Conservation (phyloP, 2,329 filamentous ascomycete species). For the Raffaelea deltoideospora region DNA sequence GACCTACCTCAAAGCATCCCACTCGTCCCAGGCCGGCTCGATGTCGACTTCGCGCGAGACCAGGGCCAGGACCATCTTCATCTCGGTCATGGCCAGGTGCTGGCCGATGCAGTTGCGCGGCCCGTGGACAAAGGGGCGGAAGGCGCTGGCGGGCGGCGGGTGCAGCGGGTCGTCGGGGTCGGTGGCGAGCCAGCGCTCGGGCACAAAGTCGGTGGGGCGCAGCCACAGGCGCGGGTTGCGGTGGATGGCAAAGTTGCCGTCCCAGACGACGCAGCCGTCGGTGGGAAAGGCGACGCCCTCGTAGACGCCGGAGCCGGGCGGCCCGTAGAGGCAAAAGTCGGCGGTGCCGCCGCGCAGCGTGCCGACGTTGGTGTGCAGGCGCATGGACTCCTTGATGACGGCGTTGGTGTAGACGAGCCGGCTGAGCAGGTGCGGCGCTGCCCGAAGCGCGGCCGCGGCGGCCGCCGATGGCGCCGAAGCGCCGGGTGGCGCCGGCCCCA, state of each 20-base stretch:
- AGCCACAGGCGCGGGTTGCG: constrained; percentile 25
- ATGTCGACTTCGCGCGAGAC: constrained; percentile 7
- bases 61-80: constrained; percentile 6
- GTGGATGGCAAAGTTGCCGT: constrained; percentile 22
- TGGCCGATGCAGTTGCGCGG: constrained; percentile 41
- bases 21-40: constrained; percentile 7
- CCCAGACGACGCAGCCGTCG: constrained; percentile 25
- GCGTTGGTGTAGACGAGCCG: constrained; percentile 36
- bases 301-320: constrained; percentile 3
- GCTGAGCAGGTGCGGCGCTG: constrained; percentile 30
- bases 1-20: constrained; percentile 9
- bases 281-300: constrained; percentile 29
- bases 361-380: constrained; percentile 35
- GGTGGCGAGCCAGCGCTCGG: constrained; percentile 27
- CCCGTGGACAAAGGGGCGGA: constrained; percentile 39
- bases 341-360: constrained; percentile 22
- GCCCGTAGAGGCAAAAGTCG: constrained; percentile 25
- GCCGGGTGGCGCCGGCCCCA: constrained; percentile 21
- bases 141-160: constrained; percentile 28
- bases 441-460: constrained; percentile 23
- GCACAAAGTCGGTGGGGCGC: constrained; percentile 28
- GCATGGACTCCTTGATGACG: constrained; percentile 38
- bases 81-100: constrained; percentile 9
- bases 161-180: constrained; percentile 18
- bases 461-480: no score